Conservation (phyloP, 2,329 filamentous ascomycete species). For the Rutstroemia sp. region DNA sequence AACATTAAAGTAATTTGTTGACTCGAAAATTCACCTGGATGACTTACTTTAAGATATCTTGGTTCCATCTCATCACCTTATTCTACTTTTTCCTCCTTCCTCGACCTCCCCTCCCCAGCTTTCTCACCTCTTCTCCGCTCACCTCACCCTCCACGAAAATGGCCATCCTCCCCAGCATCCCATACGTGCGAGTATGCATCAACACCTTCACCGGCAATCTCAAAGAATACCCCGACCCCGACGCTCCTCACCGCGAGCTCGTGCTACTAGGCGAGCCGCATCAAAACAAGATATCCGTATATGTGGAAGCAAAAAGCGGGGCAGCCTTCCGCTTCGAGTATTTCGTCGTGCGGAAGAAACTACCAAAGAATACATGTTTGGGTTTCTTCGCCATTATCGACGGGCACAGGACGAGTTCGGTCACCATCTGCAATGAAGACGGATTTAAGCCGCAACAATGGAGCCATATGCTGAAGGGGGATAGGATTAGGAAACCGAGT, state of each 20-base stretch:
- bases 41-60: no score
- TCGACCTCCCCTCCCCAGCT: not conserved
- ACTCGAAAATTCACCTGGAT: no score
- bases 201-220: not conserved
- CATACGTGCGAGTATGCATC: not conserved
- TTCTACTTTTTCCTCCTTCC: not conserved
- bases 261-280: not conserved
- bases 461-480: not conserved
- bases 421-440: not conserved
- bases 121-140: not conserved
- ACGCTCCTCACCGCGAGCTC: not conserved
- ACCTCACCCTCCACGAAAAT: not conserved
- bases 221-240: not conserved
- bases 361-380: not conserved
- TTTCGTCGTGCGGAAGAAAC: not conserved
- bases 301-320: not conserved
- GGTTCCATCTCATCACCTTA: no score
- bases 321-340: not conserved
- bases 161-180: not conserved
- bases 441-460: not conserved
- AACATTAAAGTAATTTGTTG: no score
- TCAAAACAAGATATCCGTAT: conserved; percentile 2
- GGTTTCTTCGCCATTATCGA: conserved; percentile 3
- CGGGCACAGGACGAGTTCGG: not conserved
- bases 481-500: not conserved